phyloP scores from a whole-genome alignment of 1,284 basidiomycete species.

The Sporisorium sorghi region DNA sequence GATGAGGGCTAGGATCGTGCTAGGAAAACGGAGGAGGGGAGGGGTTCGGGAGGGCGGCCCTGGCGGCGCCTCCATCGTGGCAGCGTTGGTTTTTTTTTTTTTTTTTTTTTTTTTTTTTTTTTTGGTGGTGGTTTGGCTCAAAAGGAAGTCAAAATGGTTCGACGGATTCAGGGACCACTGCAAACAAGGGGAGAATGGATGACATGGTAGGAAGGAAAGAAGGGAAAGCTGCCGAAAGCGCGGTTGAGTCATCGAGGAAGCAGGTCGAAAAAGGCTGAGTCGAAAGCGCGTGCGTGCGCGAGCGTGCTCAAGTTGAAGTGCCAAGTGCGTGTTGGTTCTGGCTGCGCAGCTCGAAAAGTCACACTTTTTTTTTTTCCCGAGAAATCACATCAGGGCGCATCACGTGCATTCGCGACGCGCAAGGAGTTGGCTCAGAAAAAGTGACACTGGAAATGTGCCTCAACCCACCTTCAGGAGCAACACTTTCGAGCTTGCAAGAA shows the following conservation, averaged over 20 bases:
- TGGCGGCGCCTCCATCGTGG: neutral
- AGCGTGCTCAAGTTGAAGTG: neutral
- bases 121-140: no score
- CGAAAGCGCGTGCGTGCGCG: neutral
- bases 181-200: neutral
- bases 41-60: neutral
- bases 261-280: neutral
- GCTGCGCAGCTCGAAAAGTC: slow-evolving; percentile 1
- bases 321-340: neutral
- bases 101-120: no score
- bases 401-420: slow-evolving; percentile 51
- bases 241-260: no score
- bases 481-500: slow-evolving; percentile 5
- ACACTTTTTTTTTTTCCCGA: slow-evolving; percentile 7
- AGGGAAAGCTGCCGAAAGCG: neutral
- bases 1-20: neutral
- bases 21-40: neutral
- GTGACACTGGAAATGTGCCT: slow-evolving; percentile 20
- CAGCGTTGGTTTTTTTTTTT: no score
- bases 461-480: neutral
- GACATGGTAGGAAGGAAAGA: neutral
- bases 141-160: no score
- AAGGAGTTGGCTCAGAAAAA: slow-evolving; percentile 2
- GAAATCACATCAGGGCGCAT: slow-evolving; percentile 12
- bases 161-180: no score